Conservation (phyloP, 2,329 filamentous ascomycete genomes). For the Stagonosporopsis cucurbitacearum region DNA sequence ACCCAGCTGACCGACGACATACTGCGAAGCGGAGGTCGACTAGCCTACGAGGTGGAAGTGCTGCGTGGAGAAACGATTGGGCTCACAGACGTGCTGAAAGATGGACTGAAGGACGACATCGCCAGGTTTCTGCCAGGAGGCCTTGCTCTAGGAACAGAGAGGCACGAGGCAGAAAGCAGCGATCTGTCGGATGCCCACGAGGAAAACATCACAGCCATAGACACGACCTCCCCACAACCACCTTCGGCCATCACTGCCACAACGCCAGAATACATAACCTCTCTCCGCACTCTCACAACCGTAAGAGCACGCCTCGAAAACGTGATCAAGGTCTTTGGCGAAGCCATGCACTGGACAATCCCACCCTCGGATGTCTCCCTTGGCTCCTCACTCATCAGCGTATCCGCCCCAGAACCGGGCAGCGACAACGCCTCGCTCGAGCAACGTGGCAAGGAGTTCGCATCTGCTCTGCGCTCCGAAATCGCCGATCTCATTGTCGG, state of each 20-base stretch:
- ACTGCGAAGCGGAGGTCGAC: slow-evolving; percentile 80
- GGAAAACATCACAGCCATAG: neutral
- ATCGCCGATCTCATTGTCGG: slow-evolving; percentile 70
- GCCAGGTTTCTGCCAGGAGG: slow-evolving; percentile 70
- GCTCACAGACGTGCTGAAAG: slow-evolving; percentile 78
- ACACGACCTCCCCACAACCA: neutral
- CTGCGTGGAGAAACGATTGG: slow-evolving; percentile 84
- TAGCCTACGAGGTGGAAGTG: slow-evolving; percentile 95
- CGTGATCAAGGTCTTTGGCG: slow-evolving; percentile 89
- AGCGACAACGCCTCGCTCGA: slow-evolving; percentile 73
- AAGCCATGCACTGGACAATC: slow-evolving; percentile 94
- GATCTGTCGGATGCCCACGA: neutral
- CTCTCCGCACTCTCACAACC: slow-evolving; percentile 80
- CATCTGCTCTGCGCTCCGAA: slow-evolving; percentile 73
- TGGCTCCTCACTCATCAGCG: slow-evolving; percentile 84
- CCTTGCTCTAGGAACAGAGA: slow-evolving; percentile 23
- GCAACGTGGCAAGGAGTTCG: slow-evolving; percentile 85
- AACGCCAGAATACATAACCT: slow-evolving; percentile 66
- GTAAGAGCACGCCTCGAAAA: slow-evolving; percentile 85
- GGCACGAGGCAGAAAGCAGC: slow-evolving; percentile 1
- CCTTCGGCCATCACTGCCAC: neutral
- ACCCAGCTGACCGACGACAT: slow-evolving; percentile 96
- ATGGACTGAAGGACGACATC: slow-evolving; percentile 75
- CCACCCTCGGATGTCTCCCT: slow-evolving; percentile 87
- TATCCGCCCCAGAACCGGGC: slow-evolving; percentile 81